A percentile compares a stretch with the other conserved stretches of the same genome.
These are phyloP conservation scores for Coffea humblotiana DNA, from an alignment of 305 asterid species.

Conservation along the genomic window DNA sequence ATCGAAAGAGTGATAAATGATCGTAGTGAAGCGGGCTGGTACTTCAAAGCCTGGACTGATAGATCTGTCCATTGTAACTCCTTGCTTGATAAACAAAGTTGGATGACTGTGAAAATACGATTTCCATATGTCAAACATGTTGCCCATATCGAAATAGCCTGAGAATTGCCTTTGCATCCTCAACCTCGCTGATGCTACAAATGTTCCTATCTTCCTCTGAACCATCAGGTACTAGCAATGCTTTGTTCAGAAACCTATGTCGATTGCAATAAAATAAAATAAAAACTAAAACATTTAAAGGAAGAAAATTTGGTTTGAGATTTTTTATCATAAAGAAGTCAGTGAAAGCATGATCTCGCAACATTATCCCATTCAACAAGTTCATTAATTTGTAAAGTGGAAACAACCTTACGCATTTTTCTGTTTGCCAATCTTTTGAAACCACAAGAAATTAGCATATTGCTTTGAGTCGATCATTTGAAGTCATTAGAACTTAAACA, in stretches of 20 bases:
- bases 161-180: constrained; percentile 14
- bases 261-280: background rate
- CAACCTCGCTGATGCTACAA: constrained; percentile 13
- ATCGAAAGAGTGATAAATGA: constrained; percentile 13
- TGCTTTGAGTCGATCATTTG: no score
- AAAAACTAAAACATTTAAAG: background rate
- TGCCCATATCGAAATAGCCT: constrained; percentile 15
- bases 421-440: background rate
- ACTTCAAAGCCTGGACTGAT: constrained; percentile 8
- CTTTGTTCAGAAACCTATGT: background rate
- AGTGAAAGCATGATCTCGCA: no score
- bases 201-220: background rate
- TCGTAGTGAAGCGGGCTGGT: constrained; percentile 16
- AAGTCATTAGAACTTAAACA: no score
- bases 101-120: constrained; percentile 9
- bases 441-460: no score
- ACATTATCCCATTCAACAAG: background rate
- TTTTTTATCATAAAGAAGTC: background rate
- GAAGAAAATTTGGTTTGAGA: background rate
- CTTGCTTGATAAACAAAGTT: constrained; percentile 21
- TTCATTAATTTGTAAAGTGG: background rate
- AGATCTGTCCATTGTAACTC: constrained; percentile 16
- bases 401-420: background rate
- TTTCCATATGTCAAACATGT: constrained; percentile 11
- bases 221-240: constrained; percentile 1